Conservation (phyloP, 2,329 filamentous ascomycete species). For the Teratosphaeria nubilosa region DNA sequence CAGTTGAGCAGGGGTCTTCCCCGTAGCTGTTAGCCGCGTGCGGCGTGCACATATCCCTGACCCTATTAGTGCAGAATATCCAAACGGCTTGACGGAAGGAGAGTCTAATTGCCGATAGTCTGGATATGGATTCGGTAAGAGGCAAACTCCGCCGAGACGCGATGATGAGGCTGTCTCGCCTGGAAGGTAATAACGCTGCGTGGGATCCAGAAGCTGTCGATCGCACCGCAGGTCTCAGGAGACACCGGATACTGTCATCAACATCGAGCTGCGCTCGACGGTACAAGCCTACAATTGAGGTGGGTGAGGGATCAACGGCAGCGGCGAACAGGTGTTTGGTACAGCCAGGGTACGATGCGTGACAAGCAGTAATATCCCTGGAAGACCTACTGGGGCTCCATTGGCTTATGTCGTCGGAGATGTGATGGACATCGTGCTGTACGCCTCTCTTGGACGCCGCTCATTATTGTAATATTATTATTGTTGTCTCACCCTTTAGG, state of each 20-base stretch:
- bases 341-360: not conserved
- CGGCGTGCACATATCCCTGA: not conserved
- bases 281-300: too few relatives aligned
- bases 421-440: not conserved
- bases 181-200: too few relatives aligned
- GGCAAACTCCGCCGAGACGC: not conserved
- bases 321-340: not conserved
- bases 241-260: not conserved
- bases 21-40: not conserved
- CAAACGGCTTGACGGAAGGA: not conserved
- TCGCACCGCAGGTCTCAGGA: not conserved
- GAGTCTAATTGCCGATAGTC: not conserved
- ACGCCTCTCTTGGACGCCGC: too few relatives aligned
- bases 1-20: not conserved
- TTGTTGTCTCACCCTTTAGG: not conserved
- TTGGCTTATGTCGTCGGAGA: not conserved
- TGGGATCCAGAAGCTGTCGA: not conserved
- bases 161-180: not conserved
- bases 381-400: not conserved
- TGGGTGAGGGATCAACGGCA: too few relatives aligned
- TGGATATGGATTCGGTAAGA: not conserved
- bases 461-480: not conserved
- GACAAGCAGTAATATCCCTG: not conserved
- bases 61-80: not conserved
- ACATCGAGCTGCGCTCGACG: not conserved